Percentiles rank a stretch among this genome's conserved stretches.
These are phyloP conservation scores for Euphorbia lathyris DNA, from an alignment of 345 rosid species.

Conservation along the genomic window DNA sequence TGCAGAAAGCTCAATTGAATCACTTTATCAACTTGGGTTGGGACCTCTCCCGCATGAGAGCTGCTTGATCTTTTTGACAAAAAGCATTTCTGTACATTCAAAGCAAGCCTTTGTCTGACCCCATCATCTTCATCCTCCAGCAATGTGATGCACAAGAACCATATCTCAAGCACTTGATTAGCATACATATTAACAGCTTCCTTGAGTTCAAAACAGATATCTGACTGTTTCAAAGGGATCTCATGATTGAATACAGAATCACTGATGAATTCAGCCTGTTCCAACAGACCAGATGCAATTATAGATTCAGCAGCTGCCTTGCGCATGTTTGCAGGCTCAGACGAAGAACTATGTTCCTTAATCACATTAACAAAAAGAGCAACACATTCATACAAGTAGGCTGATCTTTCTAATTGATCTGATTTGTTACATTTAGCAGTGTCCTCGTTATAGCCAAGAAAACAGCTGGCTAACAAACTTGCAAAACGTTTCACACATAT, in stretches of 20 bases:
- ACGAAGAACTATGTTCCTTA: conserved; percentile 63
- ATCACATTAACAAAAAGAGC: conserved; percentile 52
- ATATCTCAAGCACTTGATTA: conserved; percentile 52
- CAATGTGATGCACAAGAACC: conserved; percentile 76
- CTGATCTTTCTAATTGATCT: conserved; percentile 30
- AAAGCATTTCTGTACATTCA: conserved; percentile 62
- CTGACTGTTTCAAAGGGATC: conserved; percentile 26
- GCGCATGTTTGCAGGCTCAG: conserved; percentile 79
- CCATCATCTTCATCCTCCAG: conserved; percentile 93
- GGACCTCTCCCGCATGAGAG: conserved; percentile 38
- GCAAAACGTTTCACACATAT: conserved; percentile 62
- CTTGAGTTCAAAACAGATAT: conserved; percentile 28
- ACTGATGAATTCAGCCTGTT: conserved; percentile 68
- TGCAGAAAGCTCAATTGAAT: conserved; percentile 67
- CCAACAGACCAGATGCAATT: conserved; percentile 78
- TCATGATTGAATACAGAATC: conserved; percentile 40
- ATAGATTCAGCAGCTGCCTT: conserved; percentile 79
- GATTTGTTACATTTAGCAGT: conserved; percentile 18
- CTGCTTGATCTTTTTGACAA: conserved; percentile 21
- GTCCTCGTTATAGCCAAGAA: conserved; percentile 30
- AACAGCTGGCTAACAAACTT: conserved; percentile 28
- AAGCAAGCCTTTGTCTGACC: conserved; percentile 64
- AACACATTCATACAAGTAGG: conserved; percentile 45
- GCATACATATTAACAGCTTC: conserved; percentile 46
- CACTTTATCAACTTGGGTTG: conserved; percentile 82